Evolutionary conservation across 2,329 filamentous ascomycete genomes (phyloP).

Genomic region (Pyricularia sp.): DNA sequence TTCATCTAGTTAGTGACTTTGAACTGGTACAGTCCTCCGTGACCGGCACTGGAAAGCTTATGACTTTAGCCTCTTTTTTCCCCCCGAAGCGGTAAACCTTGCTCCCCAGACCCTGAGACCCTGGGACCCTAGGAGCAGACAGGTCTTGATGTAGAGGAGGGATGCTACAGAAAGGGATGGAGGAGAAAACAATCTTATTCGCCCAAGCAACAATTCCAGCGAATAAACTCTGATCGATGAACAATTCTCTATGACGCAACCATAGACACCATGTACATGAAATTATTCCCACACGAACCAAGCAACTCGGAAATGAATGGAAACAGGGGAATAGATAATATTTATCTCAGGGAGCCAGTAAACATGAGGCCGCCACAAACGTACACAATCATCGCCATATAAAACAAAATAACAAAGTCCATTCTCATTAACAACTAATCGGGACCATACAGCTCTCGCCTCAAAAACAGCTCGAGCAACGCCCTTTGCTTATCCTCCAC

Average conservation of each 20-base stretch:
- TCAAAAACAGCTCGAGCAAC: slow-evolving; percentile 58
- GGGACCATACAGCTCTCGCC: slow-evolving; percentile 9
- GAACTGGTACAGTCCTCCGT: neutral
- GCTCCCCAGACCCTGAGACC: too few relatives aligned
- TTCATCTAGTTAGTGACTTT: neutral
- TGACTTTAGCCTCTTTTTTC: too few relatives aligned
- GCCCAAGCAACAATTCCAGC: too few relatives aligned
- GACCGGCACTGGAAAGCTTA: too few relatives aligned
- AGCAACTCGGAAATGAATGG: neutral
- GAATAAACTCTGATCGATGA: too few relatives aligned
- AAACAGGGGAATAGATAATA: neutral
- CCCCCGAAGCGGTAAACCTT: too few relatives aligned
- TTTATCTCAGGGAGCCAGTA: neutral
- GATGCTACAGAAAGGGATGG: too few relatives aligned
- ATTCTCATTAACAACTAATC: neutral
- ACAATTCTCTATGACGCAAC: too few relatives aligned
- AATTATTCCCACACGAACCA: neutral
- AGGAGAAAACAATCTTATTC: too few relatives aligned
- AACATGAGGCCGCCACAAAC: neutral
- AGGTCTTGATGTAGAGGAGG: too few relatives aligned
- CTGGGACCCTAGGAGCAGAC: too few relatives aligned
- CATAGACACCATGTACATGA: too few relatives aligned
- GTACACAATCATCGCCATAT: neutral
- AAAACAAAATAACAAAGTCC: neutral
- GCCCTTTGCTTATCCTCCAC: slow-evolving; percentile 51